Evolutionary conservation across 192 early-diverging fungal genomes (phyloP), one percentile per base, ranked within the genome.

Genomic region (Phycomyces blakesleeanus): DNA sequence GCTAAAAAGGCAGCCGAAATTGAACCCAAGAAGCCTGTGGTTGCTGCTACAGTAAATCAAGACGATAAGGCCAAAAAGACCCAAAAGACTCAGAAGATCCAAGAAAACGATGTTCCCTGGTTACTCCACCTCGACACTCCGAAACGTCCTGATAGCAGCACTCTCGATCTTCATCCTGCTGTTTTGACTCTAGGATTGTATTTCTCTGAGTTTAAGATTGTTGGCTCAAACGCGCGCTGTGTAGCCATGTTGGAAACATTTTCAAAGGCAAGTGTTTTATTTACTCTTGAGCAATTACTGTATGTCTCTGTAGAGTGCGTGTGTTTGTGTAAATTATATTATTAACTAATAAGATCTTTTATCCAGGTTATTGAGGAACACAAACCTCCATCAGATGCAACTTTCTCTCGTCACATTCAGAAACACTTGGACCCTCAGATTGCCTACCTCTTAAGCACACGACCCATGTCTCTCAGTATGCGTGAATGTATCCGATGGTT

Each of bases 401-500:
- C 90, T 0, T 83, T 99, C 47, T 83, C 86, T 34, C 78, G 95
- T 51, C 82, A 93, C 73, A 83, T 99, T 65, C 87, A 81, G 29
- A 84, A 81, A 22, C 82, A 96, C 62, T 63, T 99, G 53, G 87
- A 88, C 66, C 88, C 91, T 55, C 97, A 99, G 66, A 92, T 98
- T 66, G 91, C 87, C 60, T 96, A 93, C 64, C 72, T 99, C 49
- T 83, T 87, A 24, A 87, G 85, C 53, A 87, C 87, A 52, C 87
- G 97, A 26, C 83, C 88, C 5, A 85, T 98, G 82, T 90, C 91
- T n/a, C 85, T 93, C 27, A 90, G 90, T 71, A 97, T 99, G 95
- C 89, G 89, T 63, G 93, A 89, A 21, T 91, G 92, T 21, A 95
- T 98, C 60, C 83, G 94, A 41, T 88, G 85, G 61, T 72, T 99